A percentile compares a stretch with the other conserved stretches of the same genome.
phyloP scores from a whole-genome alignment of 2,329 filamentous ascomycete genomes.

The Aaosphaeria arxii region DNA sequence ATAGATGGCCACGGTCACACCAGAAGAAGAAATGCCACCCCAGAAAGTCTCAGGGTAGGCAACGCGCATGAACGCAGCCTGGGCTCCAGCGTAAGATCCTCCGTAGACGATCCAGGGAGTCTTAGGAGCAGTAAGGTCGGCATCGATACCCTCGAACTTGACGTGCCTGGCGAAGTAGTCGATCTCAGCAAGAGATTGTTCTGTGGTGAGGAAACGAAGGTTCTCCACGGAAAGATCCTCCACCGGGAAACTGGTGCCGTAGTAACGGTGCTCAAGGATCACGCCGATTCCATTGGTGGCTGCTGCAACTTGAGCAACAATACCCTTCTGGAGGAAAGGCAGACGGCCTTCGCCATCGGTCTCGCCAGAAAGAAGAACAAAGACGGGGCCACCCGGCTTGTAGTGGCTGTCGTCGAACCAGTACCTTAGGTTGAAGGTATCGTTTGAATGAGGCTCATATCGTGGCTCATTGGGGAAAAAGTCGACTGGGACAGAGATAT shows the following conservation, averaged over 20 bases:
- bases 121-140: constrained; percentile 62
- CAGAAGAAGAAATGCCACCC: constrained; percentile 77
- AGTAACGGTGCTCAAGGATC: constrained; percentile 84
- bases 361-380: constrained; percentile 73
- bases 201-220: constrained; percentile 77
- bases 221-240: constrained; percentile 65
- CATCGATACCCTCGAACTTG: constrained; percentile 64
- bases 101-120: constrained; percentile 78
- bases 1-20: constrained; percentile 72
- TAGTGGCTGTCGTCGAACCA: constrained; percentile 81
- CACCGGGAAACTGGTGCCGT: constrained; percentile 71
- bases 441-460: constrained; percentile 74
- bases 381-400: constrained; percentile 73
- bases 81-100: constrained; percentile 78
- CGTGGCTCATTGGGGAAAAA: constrained; percentile 78
- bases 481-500: constrained; percentile 63
- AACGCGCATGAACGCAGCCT: constrained; percentile 72
- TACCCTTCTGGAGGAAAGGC: constrained; percentile 72
- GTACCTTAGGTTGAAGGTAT: constrained; percentile 69
- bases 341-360: constrained; percentile 62
- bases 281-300: constrained; percentile 70
- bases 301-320: constrained; percentile 66
- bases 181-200: constrained; percentile 77
- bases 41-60: constrained; percentile 76
- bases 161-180: constrained; percentile 77